Base-by-base conservation (phyloP, 441 rosid species). In the Croton setiger region DNA sequence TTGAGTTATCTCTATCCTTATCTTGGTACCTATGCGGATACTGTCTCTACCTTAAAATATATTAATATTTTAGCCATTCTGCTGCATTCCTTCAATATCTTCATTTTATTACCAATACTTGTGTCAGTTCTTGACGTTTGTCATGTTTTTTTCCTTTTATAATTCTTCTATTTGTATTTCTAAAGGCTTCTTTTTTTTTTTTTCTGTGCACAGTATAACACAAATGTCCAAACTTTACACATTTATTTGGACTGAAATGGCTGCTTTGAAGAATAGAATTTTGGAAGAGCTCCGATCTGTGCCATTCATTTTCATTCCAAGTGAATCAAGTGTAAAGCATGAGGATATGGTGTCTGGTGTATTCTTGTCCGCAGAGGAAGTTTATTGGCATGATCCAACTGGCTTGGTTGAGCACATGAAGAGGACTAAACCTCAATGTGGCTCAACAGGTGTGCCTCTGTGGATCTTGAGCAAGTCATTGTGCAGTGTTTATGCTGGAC, bases 381-480 rank as follows among this genome's bases (percentile, higher is more conserved):
- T 90, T 43, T 89, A 75, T 79, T 95, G 98, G 99, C 81, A 81
- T 53, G 99, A 95, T 85, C 83, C 93, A 51, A 89, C 92, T 73
- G 97, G 90, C 70, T 72, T 76, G 69, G 59, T 83, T 75, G 82
- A 88, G 68, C 79, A 74, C 73, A 77, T 90, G 67, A 86, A 80
- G 79, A 80, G 72, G 68, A 76, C 73, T 55, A 74, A 80, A 69
- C 73, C 83, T 60, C 80, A 72, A 64, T 44, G 72, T 68, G 60
- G 80, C 64, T 66, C 74, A 52, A 55, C 76, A 67, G 75, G 67
- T 70, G 80, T 65, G 67, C 68, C 57, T 57, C 71, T 72, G 7
- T 44, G 37, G 31, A 78, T 84, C 68, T 72, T 85, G 41, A 61
- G 78, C 75, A 92, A 86, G 81, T 81, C 85, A 63, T 77, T 95